Evolutionary conservation across 352 stramenopile species (phyloP).

Genomic region (Phytopythium aichiense): DNA sequence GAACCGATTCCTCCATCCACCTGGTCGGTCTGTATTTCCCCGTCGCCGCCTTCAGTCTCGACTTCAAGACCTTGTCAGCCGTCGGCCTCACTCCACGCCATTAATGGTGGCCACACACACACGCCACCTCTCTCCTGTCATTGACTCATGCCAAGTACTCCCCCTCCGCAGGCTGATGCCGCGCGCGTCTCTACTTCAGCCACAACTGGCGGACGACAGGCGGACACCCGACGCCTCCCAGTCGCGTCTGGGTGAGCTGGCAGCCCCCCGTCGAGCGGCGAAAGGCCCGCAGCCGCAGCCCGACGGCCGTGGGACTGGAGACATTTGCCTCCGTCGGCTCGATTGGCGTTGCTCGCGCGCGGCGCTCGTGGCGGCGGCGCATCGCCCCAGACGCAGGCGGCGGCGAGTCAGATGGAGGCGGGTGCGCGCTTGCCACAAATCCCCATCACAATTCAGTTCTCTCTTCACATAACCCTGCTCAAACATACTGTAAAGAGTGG

Average conservation of each 20-base stretch:
- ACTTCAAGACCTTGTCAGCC: not conserved
- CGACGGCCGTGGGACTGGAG: not conserved
- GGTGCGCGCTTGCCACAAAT: not conserved
- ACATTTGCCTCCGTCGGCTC: not conserved
- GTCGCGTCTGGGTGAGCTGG: conserved; percentile 2
- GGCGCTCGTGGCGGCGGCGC: not conserved
- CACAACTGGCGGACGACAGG: not conserved
- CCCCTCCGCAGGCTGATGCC: not conserved
- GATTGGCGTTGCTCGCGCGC: not conserved
- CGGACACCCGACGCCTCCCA: not conserved
- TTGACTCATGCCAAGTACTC: not conserved
- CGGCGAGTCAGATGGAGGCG: conserved; percentile 1
- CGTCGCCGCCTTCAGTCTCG: not conserved
- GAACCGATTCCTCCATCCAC: no score
- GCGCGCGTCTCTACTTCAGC: not conserved
- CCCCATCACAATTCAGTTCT: not conserved
- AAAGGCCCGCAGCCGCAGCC: not conserved
- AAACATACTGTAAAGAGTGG: not conserved
- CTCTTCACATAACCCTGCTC: not conserved
- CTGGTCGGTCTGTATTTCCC: not conserved
- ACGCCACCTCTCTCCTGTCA: no score
- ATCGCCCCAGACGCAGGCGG: not conserved
- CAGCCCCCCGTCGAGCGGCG: not conserved
- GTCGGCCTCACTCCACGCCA: no score
- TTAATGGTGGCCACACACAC: not conserved